phyloP scores from a whole-genome alignment of 306 rosid genomes.

The Vigna radiata region DNA sequence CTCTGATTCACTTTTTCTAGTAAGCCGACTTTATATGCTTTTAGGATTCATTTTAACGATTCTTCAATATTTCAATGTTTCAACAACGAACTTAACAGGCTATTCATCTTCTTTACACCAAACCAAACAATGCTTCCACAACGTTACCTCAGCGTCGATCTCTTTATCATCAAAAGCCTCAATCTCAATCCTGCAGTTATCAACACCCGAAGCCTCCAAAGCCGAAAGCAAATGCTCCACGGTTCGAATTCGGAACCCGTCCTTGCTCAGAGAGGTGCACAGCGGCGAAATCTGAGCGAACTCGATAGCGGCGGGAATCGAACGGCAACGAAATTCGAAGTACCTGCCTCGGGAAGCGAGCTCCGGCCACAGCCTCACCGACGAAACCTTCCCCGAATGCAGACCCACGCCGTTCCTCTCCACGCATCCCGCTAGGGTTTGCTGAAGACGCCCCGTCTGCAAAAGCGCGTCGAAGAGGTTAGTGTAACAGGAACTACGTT shows the following conservation, averaged over 20 bases:
- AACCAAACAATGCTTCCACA: neutral
- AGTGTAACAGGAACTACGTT: neutral
- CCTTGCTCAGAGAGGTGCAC: slow-evolving; percentile 75
- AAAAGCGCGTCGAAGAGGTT: neutral
- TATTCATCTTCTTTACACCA: neutral
- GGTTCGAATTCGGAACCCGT: slow-evolving; percentile 70
- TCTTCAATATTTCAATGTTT: neutral
- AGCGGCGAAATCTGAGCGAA: slow-evolving; percentile 71
- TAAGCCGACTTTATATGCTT: no score
- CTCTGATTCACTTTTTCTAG: no score
- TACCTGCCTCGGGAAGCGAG: slow-evolving; percentile 76
- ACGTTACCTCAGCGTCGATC: slow-evolving; percentile 63
- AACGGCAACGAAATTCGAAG: slow-evolving; percentile 61
- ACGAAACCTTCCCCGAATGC: slow-evolving; percentile 72
- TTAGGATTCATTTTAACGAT: neutral
- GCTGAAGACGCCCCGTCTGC: slow-evolving; percentile 86
- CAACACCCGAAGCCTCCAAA: slow-evolving; percentile 85
- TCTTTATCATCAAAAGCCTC: slow-evolving; percentile 53
- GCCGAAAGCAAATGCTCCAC: slow-evolving; percentile 96
- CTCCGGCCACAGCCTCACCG: slow-evolving; percentile 75
- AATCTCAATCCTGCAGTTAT: slow-evolving; percentile 84
- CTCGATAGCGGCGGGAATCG: slow-evolving; percentile 68
- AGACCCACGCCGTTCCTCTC: slow-evolving; percentile 69
- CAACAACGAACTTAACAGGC: neutral
- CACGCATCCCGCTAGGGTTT: slow-evolving; percentile 74